Percentiles rank a stretch among this genome's conserved stretches.
These are phyloP conservation scores for Ascomycota sp. DNA, from an alignment of 2,329 filamentous ascomycete species.

Conservation along the genomic window DNA sequence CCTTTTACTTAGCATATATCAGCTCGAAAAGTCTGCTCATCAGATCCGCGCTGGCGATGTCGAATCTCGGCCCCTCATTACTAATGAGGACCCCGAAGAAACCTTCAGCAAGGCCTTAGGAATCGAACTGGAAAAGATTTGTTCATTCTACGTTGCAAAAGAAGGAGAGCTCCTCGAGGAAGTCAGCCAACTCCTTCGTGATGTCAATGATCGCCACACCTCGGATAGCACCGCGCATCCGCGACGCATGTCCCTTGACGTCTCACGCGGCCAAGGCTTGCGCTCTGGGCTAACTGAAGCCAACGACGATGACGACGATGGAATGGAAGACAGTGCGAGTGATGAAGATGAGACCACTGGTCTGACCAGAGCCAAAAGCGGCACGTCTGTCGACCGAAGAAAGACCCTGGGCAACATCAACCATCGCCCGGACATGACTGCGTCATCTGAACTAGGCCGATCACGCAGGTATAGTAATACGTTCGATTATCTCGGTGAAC, in stretches of 20 bases:
- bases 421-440: constrained; percentile 32
- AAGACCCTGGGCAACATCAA: constrained; percentile 17
- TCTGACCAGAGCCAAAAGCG: constrained; percentile 24
- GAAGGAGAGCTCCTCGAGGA: constrained; percentile 75
- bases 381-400: constrained; percentile 15
- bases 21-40: constrained; percentile 70
- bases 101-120: constrained; percentile 69
- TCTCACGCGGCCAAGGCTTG: constrained; percentile 7
- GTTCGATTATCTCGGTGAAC: constrained; percentile 63
- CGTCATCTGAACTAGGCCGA: constrained; percentile 37
- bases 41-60: constrained; percentile 44
- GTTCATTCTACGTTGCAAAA: constrained; percentile 75
- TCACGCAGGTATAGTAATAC: constrained; percentile 44
- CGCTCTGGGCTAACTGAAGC: constrained; percentile 15
- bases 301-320: constrained; percentile 28
- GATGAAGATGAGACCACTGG: constrained; percentile 40
- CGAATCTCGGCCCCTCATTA: constrained; percentile 70
- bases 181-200: constrained; percentile 53
- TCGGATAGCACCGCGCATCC: constrained; percentile 19
- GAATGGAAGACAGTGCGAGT: constrained; percentile 37
- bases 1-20: constrained; percentile 53
- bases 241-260: constrained; percentile 11
- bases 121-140: constrained; percentile 83
- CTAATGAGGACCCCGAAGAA: constrained; percentile 52
- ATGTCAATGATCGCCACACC: constrained; percentile 46